A percentile compares a stretch with the other conserved stretches of the same genome.
phyloP scores from a whole-genome alignment of 805 yeast genomes.

The Martiniozyma abietophila region DNA sequence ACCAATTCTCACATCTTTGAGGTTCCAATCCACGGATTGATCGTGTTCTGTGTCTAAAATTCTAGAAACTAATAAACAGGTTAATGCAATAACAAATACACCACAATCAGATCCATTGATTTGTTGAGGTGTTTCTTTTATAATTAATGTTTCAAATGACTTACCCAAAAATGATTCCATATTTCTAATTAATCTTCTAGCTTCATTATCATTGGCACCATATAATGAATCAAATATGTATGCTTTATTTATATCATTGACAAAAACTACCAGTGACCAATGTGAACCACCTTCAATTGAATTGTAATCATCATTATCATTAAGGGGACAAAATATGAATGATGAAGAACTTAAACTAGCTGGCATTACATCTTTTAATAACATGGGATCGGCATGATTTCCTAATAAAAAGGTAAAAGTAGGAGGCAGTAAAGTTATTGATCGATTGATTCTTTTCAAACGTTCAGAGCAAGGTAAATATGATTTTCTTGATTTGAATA shows the following conservation, averaged over 20 bases:
- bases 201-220: slow-evolving; percentile 31
- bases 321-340: slow-evolving; percentile 50
- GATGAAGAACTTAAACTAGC: slow-evolving; percentile 29
- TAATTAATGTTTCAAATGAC: slow-evolving; percentile 15
- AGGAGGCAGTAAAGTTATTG: slow-evolving; percentile 42
- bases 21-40: slow-evolving; percentile 23
- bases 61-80: slow-evolving; percentile 28
- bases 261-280: slow-evolving; percentile 58
- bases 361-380: slow-evolving; percentile 38
- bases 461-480: no score
- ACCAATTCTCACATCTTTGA: slow-evolving; percentile 34
- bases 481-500: slow-evolving; percentile 19
- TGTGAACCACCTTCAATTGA: slow-evolving; percentile 43
- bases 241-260: slow-evolving; percentile 25
- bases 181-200: slow-evolving; percentile 26
- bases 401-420: slow-evolving; percentile 55
- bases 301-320: slow-evolving; percentile 7
- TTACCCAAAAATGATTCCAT: slow-evolving; percentile 22
- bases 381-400: slow-evolving; percentile 36
- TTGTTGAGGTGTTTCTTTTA: slow-evolving; percentile 42
- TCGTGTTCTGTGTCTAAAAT: slow-evolving; percentile 23
- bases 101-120: slow-evolving; percentile 63
- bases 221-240: slow-evolving; percentile 54
- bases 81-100: slow-evolving; percentile 31
- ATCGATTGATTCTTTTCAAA: no score